Conservation (phyloP, 106 monocot species). For the Dioscorea alata region DNA sequence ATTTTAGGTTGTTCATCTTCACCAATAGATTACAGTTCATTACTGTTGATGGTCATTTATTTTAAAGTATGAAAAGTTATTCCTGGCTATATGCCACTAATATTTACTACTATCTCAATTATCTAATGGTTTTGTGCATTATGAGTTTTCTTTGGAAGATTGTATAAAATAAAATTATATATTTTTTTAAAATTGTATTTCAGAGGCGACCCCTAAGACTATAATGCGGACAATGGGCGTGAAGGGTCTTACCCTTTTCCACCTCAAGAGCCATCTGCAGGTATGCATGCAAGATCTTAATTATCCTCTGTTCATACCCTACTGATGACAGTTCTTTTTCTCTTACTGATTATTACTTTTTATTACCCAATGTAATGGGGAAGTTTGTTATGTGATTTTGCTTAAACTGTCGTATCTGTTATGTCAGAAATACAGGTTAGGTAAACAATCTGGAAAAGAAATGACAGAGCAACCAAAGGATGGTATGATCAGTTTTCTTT, state of each 20-base stretch:
- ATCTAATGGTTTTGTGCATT: no score
- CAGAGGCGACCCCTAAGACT: conserved; percentile 95
- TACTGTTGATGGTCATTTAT: no score
- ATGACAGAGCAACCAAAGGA: conserved; percentile 91
- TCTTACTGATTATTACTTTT: not conserved
- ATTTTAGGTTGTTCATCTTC: no score
- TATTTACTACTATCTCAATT: no score
- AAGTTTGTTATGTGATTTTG: not conserved
- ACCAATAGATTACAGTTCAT: no score
- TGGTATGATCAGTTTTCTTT: conserved; percentile 33
- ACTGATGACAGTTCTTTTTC: not conserved
- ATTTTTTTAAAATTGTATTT: not conserved
- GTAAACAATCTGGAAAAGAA: conserved; percentile 94
- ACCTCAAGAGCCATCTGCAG: conserved; percentile 97
- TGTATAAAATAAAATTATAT: no score
- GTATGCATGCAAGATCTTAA: conserved; percentile 17
- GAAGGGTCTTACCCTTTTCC: conserved; percentile 90
- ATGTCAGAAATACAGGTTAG: conserved; percentile 83
- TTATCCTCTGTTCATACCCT: not conserved
- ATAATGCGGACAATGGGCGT: conserved; percentile 96
- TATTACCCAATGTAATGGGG: not conserved
- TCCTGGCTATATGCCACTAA: no score
- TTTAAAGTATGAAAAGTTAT: no score
- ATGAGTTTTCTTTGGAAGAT: no score
- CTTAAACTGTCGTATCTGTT: not conserved